Conservation (phyloP, 2,329 filamentous ascomycete species). For the Beauveria medogensis region DNA sequence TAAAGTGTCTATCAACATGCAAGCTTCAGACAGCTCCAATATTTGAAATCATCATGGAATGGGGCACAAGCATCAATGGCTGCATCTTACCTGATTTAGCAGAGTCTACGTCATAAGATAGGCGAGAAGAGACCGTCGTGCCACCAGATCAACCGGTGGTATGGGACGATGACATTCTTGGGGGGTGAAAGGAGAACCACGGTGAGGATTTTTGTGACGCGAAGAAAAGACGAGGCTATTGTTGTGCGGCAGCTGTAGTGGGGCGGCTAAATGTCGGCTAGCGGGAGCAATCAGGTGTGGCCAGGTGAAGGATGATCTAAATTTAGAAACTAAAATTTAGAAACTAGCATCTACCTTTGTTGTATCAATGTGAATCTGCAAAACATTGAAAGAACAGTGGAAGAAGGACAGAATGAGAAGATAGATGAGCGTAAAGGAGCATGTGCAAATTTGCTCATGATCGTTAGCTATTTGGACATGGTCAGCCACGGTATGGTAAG, state of each 20-base stretch:
- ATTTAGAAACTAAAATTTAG: not conserved
- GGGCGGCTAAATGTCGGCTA: slow-evolving; percentile 11
- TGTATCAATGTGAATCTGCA: not conserved
- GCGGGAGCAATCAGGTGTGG: not conserved
- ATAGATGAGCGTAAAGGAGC: not conserved
- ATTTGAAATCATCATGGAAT: slow-evolving; percentile 41
- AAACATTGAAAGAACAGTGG: not conserved
- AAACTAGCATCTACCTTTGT: not conserved
- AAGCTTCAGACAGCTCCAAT: slow-evolving; percentile 73
- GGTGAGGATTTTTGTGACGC: not conserved
- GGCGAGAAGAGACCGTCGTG: not conserved
- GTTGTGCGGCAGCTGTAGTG: slow-evolving; percentile 4
- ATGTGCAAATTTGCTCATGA: not conserved
- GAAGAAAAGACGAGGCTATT: not conserved
- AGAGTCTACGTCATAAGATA: slow-evolving; percentile 2
- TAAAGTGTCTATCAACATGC: slow-evolving; percentile 53
- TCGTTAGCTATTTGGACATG: not conserved
- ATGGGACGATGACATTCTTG: slow-evolving; percentile 6
- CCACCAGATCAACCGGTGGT: slow-evolving; percentile 9
- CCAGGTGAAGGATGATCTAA: not conserved
- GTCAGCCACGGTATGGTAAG: not conserved
- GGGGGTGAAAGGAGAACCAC: not conserved
- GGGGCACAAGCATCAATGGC: not conserved
- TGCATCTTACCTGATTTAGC: slow-evolving; percentile 16
- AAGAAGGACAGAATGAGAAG: not conserved